phyloP scores from a whole-genome alignment of 2,329 filamentous ascomycete species.

The Macrophomina phaseolina region DNA sequence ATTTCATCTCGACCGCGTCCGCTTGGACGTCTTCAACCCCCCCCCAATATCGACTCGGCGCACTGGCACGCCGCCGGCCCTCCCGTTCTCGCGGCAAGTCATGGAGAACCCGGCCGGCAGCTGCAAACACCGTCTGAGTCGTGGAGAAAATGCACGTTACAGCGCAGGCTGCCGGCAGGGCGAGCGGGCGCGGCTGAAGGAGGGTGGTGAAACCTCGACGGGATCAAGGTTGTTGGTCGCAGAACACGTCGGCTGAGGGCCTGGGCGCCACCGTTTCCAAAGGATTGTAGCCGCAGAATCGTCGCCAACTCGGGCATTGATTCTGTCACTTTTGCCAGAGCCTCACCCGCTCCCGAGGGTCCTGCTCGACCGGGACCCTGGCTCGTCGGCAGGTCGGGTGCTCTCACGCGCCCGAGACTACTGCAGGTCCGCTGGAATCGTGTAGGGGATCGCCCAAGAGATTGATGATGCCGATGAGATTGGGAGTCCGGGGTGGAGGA shows the following conservation, averaged over 20 bases:
- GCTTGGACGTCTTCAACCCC: constrained; percentile 9
- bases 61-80: not conserved
- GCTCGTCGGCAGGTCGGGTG: constrained; percentile 21
- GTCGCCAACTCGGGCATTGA: constrained; percentile 21
- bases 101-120: not conserved
- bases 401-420: constrained; percentile 21
- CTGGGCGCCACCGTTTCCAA: constrained; percentile 26
- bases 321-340: constrained; percentile 24
- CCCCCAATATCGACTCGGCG: constrained; percentile 10
- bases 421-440: constrained; percentile 24
- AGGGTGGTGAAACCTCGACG: constrained; percentile 23
- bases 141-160: constrained; percentile 18
- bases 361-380: constrained; percentile 6
- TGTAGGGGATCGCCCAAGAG: constrained; percentile 6
- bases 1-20: constrained; percentile 22
- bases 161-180: constrained; percentile 14
- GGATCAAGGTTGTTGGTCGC: constrained; percentile 23
- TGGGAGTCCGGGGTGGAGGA: not conserved
- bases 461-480: constrained; percentile 20
- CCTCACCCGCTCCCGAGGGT: constrained; percentile 13
- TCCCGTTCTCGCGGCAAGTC: not conserved
- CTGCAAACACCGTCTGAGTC: constrained; percentile 17
- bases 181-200: constrained; percentile 20
- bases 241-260: constrained; percentile 15
- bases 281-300: constrained; percentile 26